Evolutionary conservation across 371 early-diverging fungal species (phyloP), one percentile per base, ranked within the genome.

Genomic region (Apophysomyces ossiformis): DNA sequence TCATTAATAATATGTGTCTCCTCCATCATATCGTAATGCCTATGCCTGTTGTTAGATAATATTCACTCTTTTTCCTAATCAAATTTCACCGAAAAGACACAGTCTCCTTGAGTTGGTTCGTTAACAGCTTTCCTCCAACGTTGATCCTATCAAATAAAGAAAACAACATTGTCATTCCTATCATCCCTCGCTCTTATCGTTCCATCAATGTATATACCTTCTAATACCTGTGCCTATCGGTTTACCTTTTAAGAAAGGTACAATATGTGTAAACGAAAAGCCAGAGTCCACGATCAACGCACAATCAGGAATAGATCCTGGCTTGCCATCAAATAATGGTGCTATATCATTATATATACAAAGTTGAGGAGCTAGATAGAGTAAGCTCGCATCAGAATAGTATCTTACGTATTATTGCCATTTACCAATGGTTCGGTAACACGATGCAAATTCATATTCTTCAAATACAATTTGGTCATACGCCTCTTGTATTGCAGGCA

Each of bases 11-110:
- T 82, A 67, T 85, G 87, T 0, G 93, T 91, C 69, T 95, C 95
- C 67, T 95, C 94, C 94, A 94, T 94, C 95, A 95, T 95, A 69
- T 95, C 91, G 86, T 91, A 95, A 58, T 90, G 83, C 57, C 90
- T 82, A 47, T 37, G 13, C 57, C 7, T 43, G 35, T 37, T 7
- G 7, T 62, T 16, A 50, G 47, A 15, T 9, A 32, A 15, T 36
- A 6, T 18, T 13, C 45, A 0, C 0, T 37, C 4, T 26, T n/a
- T 32, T 9, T 21, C 4, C 13, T 15, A 57, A 37, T 35, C 36
- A 62, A 26, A 26, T 1, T 3, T 67, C 67, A 89, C 81, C 94
- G 77, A 70, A 94, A 95, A 7, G 95, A 94, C 9, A 95, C 89
- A 12, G 88, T 84, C 67, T 94, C 95, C 70, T 95, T 95, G n/a